Evolutionary conservation across 2,329 filamentous ascomycete genomes (phyloP).

Genomic region (Lecanicillium sp.): DNA sequence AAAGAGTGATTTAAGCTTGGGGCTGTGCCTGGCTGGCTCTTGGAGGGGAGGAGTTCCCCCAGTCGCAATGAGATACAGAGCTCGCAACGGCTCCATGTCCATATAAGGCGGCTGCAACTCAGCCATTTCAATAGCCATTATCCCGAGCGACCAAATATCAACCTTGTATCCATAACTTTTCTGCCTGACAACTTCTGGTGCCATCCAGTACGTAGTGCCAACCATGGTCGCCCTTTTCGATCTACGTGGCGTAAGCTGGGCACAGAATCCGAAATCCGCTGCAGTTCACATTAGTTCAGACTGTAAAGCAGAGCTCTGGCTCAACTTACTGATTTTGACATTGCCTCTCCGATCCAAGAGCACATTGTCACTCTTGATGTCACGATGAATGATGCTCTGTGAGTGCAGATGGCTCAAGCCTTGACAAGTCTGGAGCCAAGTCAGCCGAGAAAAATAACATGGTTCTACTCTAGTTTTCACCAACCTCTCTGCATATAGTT

Average conservation of each 20-base stretch:
- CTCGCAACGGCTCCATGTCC: conserved; percentile 95
- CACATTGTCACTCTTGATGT: conserved; percentile 99
- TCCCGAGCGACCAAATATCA: conserved; percentile 96
- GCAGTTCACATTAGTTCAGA: conserved; percentile 23
- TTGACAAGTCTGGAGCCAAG: conserved; percentile 67
- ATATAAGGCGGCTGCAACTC: conserved; percentile 96
- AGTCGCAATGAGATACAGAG: conserved; percentile 92
- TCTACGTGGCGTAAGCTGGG: conserved; percentile 93
- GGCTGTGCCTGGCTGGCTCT: conserved; percentile 95
- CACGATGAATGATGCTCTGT: conserved; percentile 95
- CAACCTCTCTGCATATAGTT: conserved; percentile 94
- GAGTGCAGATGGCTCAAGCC: conserved; percentile 89
- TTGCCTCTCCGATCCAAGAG: conserved; percentile 87
- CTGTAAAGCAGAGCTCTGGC: neutral
- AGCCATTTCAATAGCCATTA: conserved; percentile 99
- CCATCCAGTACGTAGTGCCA: conserved; percentile 99
- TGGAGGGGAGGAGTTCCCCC: conserved; percentile 94
- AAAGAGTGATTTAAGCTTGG: conserved; percentile 94
- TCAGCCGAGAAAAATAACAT: conserved; percentile 6
- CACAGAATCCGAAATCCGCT: conserved; percentile 99
- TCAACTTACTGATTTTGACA: conserved; percentile 84
- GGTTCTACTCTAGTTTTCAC: conserved; percentile 23
- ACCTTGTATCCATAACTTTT: conserved; percentile 98
- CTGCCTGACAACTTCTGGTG: conserved; percentile 96
- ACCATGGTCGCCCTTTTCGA: conserved; percentile 99